Conservation (phyloP, 805 yeast genomes). For the Lipomyces mesembrius region DNA sequence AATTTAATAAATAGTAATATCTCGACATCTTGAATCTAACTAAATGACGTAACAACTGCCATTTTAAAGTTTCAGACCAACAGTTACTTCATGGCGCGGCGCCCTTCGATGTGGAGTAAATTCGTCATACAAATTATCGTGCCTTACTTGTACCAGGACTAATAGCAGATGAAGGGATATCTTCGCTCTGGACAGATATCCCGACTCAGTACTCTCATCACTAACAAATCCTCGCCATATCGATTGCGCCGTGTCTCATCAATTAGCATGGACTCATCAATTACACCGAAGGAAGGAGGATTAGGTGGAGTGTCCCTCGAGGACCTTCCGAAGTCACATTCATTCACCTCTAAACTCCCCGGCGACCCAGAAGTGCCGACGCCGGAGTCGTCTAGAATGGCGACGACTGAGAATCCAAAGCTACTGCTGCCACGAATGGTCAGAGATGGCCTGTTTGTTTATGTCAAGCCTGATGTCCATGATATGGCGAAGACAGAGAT, state of each 20-base stretch:
- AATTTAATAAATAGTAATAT: too few relatives aligned
- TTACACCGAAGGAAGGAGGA: neutral
- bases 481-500: conserved; percentile 52
- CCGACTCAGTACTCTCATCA: neutral
- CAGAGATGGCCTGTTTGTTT: conserved; percentile 70
- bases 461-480: conserved; percentile 62
- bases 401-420: conserved; percentile 29
- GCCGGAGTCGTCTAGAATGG: conserved; percentile 44
- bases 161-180: neutral
- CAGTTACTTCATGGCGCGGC: neutral
- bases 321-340: conserved; percentile 41
- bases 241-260: neutral
- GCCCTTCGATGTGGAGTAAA: neutral
- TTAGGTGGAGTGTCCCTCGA: conserved; percentile 9
- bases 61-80: neutral
- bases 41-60: too few relatives aligned
- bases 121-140: neutral
- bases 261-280: neutral
- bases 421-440: conserved; percentile 59
- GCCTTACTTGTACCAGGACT: neutral
- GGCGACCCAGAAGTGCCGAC: conserved; percentile 50
- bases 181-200: neutral
- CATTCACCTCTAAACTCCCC: conserved; percentile 45
- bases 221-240: neutral
- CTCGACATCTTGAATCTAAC: too few relatives aligned